Base-by-base conservation (phyloP, 768 basidiomycete genomes). In the Mrakia hoshinonis region DNA sequence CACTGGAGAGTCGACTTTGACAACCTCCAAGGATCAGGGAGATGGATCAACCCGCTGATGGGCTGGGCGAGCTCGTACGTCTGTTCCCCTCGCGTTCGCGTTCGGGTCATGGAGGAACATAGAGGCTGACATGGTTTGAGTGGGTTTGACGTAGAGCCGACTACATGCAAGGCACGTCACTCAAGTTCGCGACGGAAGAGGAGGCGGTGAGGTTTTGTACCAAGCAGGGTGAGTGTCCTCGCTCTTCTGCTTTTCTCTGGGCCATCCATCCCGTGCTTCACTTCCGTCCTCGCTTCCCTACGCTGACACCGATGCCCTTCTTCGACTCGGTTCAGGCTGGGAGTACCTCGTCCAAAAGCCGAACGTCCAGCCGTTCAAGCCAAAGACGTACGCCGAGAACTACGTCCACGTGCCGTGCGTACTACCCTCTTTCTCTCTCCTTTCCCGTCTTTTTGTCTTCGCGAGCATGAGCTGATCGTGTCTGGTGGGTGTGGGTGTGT, bases 41-140 rank as follows among this genome's bases (percentile, higher is more conserved):
- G 95, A 65, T 99, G 95, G 95, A 93, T 97, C 84, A 99, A 98
- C 78, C 91, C 92, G 4, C 79, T 99, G 75, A 99, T 98, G 91
- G 95, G 95, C 54, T 99, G 85, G 83, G 94, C 93, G 0, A 90
- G 88, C 82, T 92, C 92, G 90, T 94, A 78, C 81, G 90, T 84
- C 12, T 24, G 12, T 13, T 4, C 39, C 46, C 26, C 29, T 29
- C 18, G 15, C 29, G 12, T 39, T 24, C 31, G 11, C n/a, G n/a
- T n/a, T n/a, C n/a, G n/a, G n/a, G n/a, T n/a, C n/a, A n/a, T n/a
- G n/a, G n/a, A n/a, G n/a, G n/a, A n/a, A n/a, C n/a, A n/a, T n/a
- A n/a, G n/a, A n/a, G n/a, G n/a, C n/a, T n/a, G n/a, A n/a, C n/a
- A n/a, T n/a, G n/a, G n/a, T n/a, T 12, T 26, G 39, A 3, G 15